These are phyloP conservation scores for Boletus barrowsii DNA, from an alignment of 768 basidiomycete genomes.

Conservation along the genomic window DNA sequence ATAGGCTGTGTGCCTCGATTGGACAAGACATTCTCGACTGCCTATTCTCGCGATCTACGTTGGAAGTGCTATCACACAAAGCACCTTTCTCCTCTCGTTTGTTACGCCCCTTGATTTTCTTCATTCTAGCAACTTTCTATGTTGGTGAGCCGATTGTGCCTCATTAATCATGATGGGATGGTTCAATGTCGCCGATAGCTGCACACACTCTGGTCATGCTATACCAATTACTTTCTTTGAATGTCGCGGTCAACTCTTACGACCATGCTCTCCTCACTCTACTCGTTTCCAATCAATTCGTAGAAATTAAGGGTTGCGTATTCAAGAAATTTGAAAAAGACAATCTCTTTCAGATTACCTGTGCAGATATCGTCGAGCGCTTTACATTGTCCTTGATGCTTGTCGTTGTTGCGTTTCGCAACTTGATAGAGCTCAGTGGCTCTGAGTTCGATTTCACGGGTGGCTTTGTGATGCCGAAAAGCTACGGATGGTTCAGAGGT, in stretches of 20 bases:
- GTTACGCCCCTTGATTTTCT: slow-evolving; percentile 80
- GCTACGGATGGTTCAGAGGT: slow-evolving; percentile 82
- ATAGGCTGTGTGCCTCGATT: slow-evolving; percentile 90
- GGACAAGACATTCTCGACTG: slow-evolving; percentile 98
- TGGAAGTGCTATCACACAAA: slow-evolving; percentile 67
- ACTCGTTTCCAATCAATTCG: slow-evolving; percentile 96
- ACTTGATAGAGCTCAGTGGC: slow-evolving; percentile 90
- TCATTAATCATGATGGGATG: background rate
- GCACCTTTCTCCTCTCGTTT: slow-evolving; percentile 59
- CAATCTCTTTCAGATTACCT: slow-evolving; percentile 96
- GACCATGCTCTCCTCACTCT: slow-evolving; percentile 93
- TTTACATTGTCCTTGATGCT: slow-evolving; percentile 93
- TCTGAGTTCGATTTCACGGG: slow-evolving; percentile 78
- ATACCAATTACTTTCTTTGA: slow-evolving; percentile 91
- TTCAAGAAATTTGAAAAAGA: slow-evolving; percentile 99
- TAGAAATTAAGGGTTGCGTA: slow-evolving; percentile 98
- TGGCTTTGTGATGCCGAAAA: slow-evolving; percentile 72
- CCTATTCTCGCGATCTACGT: slow-evolving; percentile 88
- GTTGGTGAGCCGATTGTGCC: slow-evolving; percentile 52
- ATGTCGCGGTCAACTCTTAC: slow-evolving; percentile 97
- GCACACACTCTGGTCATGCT: slow-evolving; percentile 92
- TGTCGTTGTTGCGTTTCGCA: slow-evolving; percentile 85
- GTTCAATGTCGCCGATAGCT: slow-evolving; percentile 43
- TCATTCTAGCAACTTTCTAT: slow-evolving; percentile 77
- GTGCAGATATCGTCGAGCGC: slow-evolving; percentile 97